Conservation (phyloP, 495 filamentous ascomycete species). For the Hyaloscypha variabilis region DNA sequence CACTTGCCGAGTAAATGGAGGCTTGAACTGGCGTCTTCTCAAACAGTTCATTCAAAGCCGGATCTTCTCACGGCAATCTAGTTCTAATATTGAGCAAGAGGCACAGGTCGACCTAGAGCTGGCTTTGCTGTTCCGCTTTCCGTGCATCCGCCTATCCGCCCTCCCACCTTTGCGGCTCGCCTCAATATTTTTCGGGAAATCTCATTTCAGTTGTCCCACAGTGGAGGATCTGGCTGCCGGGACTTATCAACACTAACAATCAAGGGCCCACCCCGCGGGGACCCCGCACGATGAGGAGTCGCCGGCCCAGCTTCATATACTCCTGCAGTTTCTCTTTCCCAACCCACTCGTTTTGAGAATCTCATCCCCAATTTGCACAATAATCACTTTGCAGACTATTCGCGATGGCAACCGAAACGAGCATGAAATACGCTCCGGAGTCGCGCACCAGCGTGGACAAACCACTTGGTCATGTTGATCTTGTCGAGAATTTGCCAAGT, state of each 20-base stretch:
- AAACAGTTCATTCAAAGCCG: not conserved
- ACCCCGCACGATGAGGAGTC: not conserved
- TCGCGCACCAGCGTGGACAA: not conserved
- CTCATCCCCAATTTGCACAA: not conserved
- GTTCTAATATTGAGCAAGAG: not conserved
- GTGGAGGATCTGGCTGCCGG: not conserved
- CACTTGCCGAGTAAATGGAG: not conserved
- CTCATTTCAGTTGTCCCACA: not conserved
- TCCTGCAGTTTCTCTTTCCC: not conserved
- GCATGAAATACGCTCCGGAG: not conserved
- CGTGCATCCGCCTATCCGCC: not conserved
- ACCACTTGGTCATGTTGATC: not conserved
- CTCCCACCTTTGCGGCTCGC: not conserved
- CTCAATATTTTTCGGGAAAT: not conserved
- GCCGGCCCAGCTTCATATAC: not conserved
- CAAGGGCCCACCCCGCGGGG: not conserved
- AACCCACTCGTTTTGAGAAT: no score
- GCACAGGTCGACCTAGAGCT: not conserved
- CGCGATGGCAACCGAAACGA: not conserved
- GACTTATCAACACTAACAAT: not conserved
- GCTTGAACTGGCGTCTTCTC: not conserved
- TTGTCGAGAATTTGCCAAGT: conserved; percentile 1
- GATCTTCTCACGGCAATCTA: not conserved
- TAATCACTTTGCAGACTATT: not conserved
- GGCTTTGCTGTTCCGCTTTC: not conserved